Evolutionary conservation across 202 grass and related monocot species (phyloP), one percentile per base, ranked within the genome.

Genomic region (Musa balbisiana): DNA sequence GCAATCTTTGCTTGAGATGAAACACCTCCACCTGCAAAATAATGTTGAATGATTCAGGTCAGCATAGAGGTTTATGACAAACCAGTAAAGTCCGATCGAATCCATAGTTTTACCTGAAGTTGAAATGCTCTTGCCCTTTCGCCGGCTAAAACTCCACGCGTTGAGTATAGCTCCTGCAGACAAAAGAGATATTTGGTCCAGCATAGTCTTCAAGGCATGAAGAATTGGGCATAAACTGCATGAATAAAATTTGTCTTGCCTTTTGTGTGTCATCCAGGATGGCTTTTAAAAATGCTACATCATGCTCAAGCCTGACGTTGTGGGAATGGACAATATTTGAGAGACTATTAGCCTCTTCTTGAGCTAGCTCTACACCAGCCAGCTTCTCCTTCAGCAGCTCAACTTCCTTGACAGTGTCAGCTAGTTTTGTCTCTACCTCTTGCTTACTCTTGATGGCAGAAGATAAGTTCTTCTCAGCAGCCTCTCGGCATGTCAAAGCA

Each of bases 271-370:
- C 91, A 76, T 98, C 95, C 85, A 88, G 79, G 53, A 98, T 81
- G 1, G 91, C 91, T 85, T 94, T 99, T 23, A 99, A 75, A 83
- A 88, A 98, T 2, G 95, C 91, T 56, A 98, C 91, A 52, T 98
- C 89, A 5, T 88, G 91, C 77, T 94, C 94, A 2, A 98, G 88
- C 67, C 85, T 73, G 76, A 94, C 91, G 76, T 98, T 98, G 21
- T 94, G 89, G 15, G 87, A 67, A 53, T 94, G 95, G 50, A 92
- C 89, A 3, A 81, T 81, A 65, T 94, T 98, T 8, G 87, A 92
- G 56, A 89, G 80, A 71, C 71, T 94, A 81, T 92, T 99, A 1
- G 88, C 84, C 68, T 99, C 95, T 62, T 99, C 95, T 77, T 99
- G 95, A 0, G 85, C 95, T 22, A 94, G 56, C 65, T 99, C 95